Percentiles rank a stretch among this genome's conserved stretches.
phyloP scores from a whole-genome alignment of 495 filamentous ascomycete species.

The Penicillium cinerascens region DNA sequence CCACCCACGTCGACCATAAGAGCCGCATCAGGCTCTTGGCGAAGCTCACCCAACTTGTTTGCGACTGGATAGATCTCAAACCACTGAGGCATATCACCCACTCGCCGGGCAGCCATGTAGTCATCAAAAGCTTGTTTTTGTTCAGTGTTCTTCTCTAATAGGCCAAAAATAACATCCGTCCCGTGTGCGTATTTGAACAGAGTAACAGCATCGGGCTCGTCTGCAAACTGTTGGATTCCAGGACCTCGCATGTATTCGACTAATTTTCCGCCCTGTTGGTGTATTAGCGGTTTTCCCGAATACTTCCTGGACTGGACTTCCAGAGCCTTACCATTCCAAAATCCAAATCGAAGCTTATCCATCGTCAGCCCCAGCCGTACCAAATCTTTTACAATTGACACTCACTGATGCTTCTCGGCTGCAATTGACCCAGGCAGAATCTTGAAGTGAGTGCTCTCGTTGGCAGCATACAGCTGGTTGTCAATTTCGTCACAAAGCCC shows the following conservation, averaged over 20 bases:
- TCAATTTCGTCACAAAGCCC: no score
- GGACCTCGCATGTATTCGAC: slow-evolving; percentile 26
- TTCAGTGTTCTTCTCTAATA: slow-evolving; percentile 19
- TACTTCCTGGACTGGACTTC: background rate
- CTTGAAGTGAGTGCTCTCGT: no score
- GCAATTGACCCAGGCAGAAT: no score
- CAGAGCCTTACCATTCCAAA: slow-evolving; percentile 12
- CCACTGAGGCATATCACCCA: slow-evolving; percentile 23
- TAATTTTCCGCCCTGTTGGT: slow-evolving; percentile 12
- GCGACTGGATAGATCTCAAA: slow-evolving; percentile 19
- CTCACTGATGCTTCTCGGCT: no score
- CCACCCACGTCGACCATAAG: slow-evolving; percentile 55
- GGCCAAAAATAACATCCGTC: slow-evolving; percentile 18
- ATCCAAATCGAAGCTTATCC: slow-evolving; percentile 9
- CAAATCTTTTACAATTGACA: no score
- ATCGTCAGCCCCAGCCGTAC: background rate
- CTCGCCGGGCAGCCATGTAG: slow-evolving; percentile 24
- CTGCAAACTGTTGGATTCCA: slow-evolving; percentile 25
- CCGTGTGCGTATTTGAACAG: slow-evolving; percentile 22
- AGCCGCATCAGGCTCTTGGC: background rate
- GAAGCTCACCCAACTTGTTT: slow-evolving; percentile 15
- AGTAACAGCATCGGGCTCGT: slow-evolving; percentile 13
- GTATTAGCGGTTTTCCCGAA: background rate
- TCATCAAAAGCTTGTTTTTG: slow-evolving; percentile 25
- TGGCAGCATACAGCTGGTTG: no score